Evolutionary conservation across 2,329 filamentous ascomycete species (phyloP), one percentile per base, ranked within the genome.

Genomic region (Cladobotryum protrusum): DNA sequence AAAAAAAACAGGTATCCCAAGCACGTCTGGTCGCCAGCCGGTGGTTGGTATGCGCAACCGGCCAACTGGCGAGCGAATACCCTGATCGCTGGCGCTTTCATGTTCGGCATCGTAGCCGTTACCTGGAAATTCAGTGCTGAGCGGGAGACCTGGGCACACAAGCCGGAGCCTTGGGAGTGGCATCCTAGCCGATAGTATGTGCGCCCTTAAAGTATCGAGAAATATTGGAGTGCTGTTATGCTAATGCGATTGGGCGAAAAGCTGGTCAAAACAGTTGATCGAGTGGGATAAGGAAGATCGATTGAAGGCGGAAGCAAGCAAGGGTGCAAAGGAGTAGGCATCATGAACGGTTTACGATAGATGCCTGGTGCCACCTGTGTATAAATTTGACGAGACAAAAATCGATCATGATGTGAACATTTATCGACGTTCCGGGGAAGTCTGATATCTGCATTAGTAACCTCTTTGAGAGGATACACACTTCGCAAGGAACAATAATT

Each of bases 11-110:
- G 89, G 66, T 96, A 96, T 74, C 91, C 90, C 70, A 96, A 96
- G 79, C 92, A 99, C 79, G 89, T 99, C 79, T 99, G 93, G 93
- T 97, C 93, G 65, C 93, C 93, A 55, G 79, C 92, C 58, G 93
- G 93, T 79, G 93, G 93, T 72, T 99, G 93, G 93, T 99, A 99
- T 73, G 76, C 86, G 48, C 92, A 95, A 69, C 93, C 93, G 48
- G 77, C 81, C 59, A 99, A 99, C 79, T 99, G 93, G 93, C 93
- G 87, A 70, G 74, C 76, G 63, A 99, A 99, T 77, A 99, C 93
- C 5, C 78, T 85, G 49, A 76, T 93, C 59, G 83, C 90, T 66
- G 80, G 81, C 53, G 78, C 75, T 43, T 79, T 86, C 49, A 75
- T 93, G 46, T 58, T 85, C 58, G 84, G 86, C 56, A 77, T 95